Evolutionary conservation across 2,329 filamentous ascomycete genomes (phyloP).

Genomic region (Pseudogymnoascus verrucosus): DNA sequence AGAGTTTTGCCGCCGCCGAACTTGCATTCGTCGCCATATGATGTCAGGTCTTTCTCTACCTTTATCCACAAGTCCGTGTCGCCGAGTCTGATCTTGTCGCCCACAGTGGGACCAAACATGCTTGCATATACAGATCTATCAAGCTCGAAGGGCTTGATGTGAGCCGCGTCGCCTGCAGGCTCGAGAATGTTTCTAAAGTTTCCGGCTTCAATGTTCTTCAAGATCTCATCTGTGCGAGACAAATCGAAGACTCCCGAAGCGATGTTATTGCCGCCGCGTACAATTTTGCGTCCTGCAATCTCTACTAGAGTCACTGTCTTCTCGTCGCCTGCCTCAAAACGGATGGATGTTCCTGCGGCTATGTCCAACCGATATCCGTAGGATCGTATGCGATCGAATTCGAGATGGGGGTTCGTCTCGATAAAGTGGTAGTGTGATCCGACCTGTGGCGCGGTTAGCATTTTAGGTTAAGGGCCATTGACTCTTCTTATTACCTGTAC

Average conservation of each 20-base stretch:
- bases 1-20: conserved; percentile 94
- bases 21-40: conserved; percentile 87
- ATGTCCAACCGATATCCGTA: conserved; percentile 88
- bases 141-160: conserved; percentile 60
- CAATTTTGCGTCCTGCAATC: conserved; percentile 72
- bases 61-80: conserved; percentile 83
- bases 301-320: conserved; percentile 87
- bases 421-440: conserved; percentile 96
- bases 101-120: conserved; percentile 91
- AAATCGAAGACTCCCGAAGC: conserved; percentile 65
- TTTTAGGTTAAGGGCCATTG: neutral
- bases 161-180: conserved; percentile 42
- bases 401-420: conserved; percentile 83
- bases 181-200: conserved; percentile 74
- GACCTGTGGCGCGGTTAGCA: conserved; percentile 38
- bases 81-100: conserved; percentile 75
- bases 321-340: conserved; percentile 88
- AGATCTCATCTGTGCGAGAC: conserved; percentile 54
- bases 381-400: conserved; percentile 75
- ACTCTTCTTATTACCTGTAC: conserved; percentile 61
- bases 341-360: conserved; percentile 79
- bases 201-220: conserved; percentile 56
- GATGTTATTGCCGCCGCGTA: conserved; percentile 75
- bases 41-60: conserved; percentile 78
- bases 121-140: conserved; percentile 69